Evolutionary conservation across 192 early-diverging fungal genomes (phyloP), one percentile per base, ranked within the genome.

Genomic region (Spizellomyces sp.): DNA sequence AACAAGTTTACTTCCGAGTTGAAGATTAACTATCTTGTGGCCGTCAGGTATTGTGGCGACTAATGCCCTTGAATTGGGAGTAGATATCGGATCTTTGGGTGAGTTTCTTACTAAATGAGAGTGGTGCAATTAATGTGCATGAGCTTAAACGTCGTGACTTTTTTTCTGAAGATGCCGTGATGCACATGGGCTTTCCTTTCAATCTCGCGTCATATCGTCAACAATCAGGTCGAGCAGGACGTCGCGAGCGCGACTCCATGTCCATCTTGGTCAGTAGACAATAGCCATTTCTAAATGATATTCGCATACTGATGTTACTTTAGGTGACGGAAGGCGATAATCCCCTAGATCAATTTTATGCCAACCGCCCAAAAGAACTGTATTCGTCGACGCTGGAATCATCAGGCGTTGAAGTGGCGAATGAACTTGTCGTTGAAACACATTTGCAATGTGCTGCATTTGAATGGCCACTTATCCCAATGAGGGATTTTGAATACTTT

Each of bases 61-160:
- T 45, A 93, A 87, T 56, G 93, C 93, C 0, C 78, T 95, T 43
- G 93, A 95, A 64, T 80, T 95, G 1, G 93, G 93, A 5, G 84
- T 95, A 8, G 92, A 95, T 71, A 90, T 94, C 58, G 93, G 93
- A 9, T 62, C 73, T 4, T 55, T 78, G 6, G 62, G 66, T 70
- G 45, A 17, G 52, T 69, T 45, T 19, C 60, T 44, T 54, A 19
- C 36, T 8, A 54, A 69, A 15, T n/a, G n/a, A 5, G 43, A 5
- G 64, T 44, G 12, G 6, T 48, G 46, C 44, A n/a, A 48, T 65
- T n/a, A 15, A 43, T 47, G 2, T 36, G 27, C 27, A 36, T 36
- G 27, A n/a, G n/a, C n/a, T 36, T 36, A 36, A 36, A 14, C 10
- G 8, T 21, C 41, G 17, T 57, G 77, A 71, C 36, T 12, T n/a